Base-by-base conservation (phyloP, 768 basidiomycete species). In the Leccinum subgranulosum region DNA sequence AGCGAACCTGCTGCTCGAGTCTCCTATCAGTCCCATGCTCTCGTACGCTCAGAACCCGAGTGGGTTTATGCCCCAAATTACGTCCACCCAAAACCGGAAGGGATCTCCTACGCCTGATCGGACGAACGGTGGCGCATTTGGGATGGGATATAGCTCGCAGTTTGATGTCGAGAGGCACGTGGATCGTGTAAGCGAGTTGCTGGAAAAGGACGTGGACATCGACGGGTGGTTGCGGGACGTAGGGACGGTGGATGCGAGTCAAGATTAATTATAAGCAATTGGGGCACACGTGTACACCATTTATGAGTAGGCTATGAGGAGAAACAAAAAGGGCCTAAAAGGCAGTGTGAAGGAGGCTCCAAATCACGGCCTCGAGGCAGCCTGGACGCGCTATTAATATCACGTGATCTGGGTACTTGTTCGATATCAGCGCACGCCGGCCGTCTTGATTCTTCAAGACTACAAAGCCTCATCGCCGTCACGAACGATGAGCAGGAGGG, bases 151-250 rank as follows among this genome's bases (percentile, higher is more conserved):
- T 63, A 83, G 79, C 58, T 84, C 85, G 4, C 84, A 85, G 59
- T 80, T 82, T 55, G 81, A 84, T 57, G 74, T 85, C 3, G 81
- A 84, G 62, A 76, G 73, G n/a, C 76, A 79, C 59, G 77, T 83
- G 17, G 79, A 81, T 49, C 68, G 75, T 60, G 84, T 84, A 6
- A 79, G 75, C 49, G 82, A 80, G 66, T 64, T 84, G 60, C 69
- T 86, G 59, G 81, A 83, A 65, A 76, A 76, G 60, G 86, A 86
- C 57, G 77, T 85, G 4, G 84, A 85, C 60, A 83, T 79, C 60
- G 77, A 74, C 36, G 79, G 75, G 8, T 85, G 82, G 83, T 61
- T 82, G 64, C 76, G 68, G 45, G 78, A 81, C 61, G 61, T 73
- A 31, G 74, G 71, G 47, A 67, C 68, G 43, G 67, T 71, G 11